Evolutionary conservation across 371 early-diverging fungal species (phyloP).

Genomic region (Mycotypha africana): DNA sequence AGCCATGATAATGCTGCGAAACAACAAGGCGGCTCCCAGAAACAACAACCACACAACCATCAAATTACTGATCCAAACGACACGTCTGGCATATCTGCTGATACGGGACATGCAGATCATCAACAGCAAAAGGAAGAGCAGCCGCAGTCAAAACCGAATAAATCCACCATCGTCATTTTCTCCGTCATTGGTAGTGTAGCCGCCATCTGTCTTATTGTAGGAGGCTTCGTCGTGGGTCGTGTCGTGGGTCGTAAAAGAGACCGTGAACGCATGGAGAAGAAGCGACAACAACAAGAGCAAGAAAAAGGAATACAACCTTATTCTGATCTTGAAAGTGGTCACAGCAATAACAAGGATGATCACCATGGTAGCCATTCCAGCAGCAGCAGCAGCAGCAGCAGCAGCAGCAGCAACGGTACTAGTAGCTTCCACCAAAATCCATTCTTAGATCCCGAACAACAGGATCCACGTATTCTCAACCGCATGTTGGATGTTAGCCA

Average conservation of each 20-base stretch:
- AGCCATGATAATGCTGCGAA: too few relatives aligned
- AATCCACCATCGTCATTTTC: conserved; percentile 4
- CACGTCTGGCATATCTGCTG: neutral
- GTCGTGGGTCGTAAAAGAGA: conserved; percentile 6
- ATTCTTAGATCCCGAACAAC: conserved; percentile 5
- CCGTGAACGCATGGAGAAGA: conserved; percentile 1
- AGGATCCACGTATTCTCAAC: neutral
- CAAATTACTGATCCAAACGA: conserved; percentile 5
- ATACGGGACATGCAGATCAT: neutral
- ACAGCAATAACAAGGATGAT: neutral
- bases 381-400: too few relatives aligned
- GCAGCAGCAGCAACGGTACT: too few relatives aligned
- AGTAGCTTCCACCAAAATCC: conserved; percentile 4
- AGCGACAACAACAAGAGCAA: neutral
- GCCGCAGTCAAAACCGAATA: neutral
- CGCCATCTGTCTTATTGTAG: conserved; percentile 3
- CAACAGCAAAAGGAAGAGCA: neutral
- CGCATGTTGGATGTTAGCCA: neutral
- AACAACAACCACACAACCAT: too few relatives aligned
- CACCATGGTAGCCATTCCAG: too few relatives aligned
- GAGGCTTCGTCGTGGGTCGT: conserved; percentile 4
- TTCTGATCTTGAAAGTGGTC: too few relatives aligned
- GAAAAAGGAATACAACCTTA: too few relatives aligned
- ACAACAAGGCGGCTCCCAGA: too few relatives aligned
- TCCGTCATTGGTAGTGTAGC: conserved; percentile 14